phyloP scores from a whole-genome alignment of 2,329 filamentous ascomycete genomes.

The Calonectria montana region DNA sequence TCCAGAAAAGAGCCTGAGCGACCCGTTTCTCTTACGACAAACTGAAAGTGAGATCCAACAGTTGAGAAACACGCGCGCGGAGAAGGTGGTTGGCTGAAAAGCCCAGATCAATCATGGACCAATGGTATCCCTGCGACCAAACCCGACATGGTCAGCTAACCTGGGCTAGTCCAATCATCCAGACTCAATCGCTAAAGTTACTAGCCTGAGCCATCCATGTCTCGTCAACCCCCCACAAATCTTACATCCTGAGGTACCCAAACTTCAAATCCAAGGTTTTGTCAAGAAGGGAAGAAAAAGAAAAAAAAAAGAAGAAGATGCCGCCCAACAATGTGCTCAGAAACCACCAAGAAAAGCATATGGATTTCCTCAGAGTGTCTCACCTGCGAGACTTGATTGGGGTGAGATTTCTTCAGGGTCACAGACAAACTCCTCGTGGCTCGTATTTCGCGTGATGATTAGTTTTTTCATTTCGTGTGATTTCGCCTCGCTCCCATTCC shows the following conservation, averaged over 20 bases:
- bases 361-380: not conserved
- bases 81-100: not conserved
- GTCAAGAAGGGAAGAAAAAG: not conserved
- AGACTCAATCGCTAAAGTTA: not conserved
- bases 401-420: not conserved
- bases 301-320: not conserved
- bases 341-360: not conserved
- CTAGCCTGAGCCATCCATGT: conserved; percentile 2
- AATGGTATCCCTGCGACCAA: not conserved
- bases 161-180: conserved; percentile 9
- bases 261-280: not conserved
- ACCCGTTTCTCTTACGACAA: not conserved
- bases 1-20: not conserved
- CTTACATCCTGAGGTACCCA: not conserved
- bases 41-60: not conserved
- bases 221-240: conserved; percentile 11
- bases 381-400: not conserved
- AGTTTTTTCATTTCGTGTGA: not conserved
- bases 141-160: not conserved
- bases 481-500: not conserved
- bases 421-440: not conserved
- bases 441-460: not conserved
- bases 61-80: not conserved
- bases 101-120: not conserved
- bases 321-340: not conserved